A percentile compares a stretch with the other conserved stretches of the same genome.
Evolutionary conservation across 2,329 filamentous ascomycete genomes (phyloP).

Genomic region (Endothia cerciana): DNA sequence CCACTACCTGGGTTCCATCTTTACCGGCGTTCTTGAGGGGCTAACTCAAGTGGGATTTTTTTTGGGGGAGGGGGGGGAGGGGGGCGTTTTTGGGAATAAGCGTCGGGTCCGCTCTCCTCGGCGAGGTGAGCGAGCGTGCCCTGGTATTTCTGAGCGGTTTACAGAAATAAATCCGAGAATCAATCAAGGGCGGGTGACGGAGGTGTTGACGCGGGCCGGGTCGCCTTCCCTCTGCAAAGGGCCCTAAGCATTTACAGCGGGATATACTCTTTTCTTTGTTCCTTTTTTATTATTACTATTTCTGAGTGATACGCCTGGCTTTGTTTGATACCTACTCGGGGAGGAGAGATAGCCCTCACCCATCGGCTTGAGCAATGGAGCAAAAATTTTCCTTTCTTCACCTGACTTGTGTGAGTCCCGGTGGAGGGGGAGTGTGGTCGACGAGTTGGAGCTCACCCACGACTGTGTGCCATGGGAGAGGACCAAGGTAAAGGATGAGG

Average conservation of each 20-base stretch:
- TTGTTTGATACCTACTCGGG: conserved; percentile 16
- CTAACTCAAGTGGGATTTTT: conserved; percentile 19
- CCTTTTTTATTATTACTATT: neutral
- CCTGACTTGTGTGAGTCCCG: neutral
- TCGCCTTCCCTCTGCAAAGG: neutral
- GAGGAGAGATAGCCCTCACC: neutral
- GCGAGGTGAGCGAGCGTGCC: conserved; percentile 12
- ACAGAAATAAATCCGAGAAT: neutral
- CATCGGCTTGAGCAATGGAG: conserved; percentile 5
- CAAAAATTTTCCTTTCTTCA: neutral
- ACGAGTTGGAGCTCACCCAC: neutral
- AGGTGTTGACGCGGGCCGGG: neutral
- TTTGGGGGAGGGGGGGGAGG: conserved; percentile 17
- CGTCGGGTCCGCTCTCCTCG: neutral
- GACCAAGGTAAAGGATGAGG: neutral
- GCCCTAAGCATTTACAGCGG: conserved; percentile 6
- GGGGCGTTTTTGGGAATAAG: conserved; percentile 21
- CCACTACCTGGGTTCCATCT: conserved; percentile 17
- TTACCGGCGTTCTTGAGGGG: conserved; percentile 26
- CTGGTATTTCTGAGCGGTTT: neutral
- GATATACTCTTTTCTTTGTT: neutral
- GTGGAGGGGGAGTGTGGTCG: neutral
- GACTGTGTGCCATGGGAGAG: neutral
- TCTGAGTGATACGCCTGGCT: conserved; percentile 7
- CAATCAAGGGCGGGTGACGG: neutral